Evolutionary conservation across 1,284 basidiomycete species (phyloP), one percentile per base, ranked within the genome.

Genomic region (Xerocomus amazonicus): DNA sequence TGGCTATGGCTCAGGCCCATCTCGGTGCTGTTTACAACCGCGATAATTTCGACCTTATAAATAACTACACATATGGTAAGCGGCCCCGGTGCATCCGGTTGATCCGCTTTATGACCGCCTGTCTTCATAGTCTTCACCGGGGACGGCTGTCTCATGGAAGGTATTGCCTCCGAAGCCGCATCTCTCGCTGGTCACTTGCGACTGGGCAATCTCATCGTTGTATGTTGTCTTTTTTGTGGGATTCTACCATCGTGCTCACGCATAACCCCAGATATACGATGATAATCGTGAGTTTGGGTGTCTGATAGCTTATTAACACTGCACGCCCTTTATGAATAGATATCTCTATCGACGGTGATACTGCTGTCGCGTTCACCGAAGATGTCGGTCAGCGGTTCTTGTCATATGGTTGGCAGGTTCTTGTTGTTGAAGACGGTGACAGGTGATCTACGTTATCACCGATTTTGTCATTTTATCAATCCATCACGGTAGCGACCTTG

Each of bases 61-160:
- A 89, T 76, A 97, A 96, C 78, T 84, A 87, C 73, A 96, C 92
- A 44, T 97, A 91, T 70, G 83, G 87, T 89, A 59, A 46, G 72
- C 23, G 5, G 5, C 9, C 33, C 19, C 19, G 19, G 19, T 4
- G 19, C 19, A 23, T 23, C 19, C 19, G 19, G 1, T 43, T 41
- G 31, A 16, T 34, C 14, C 28, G 28, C 35, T 37, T 23, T 32
- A 33, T 31, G 29, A 40, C 35, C 59, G 48, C 61, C 40, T 58
- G 29, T 29, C 9, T 39, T 19, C 2, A 38, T 52, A 90, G 89
- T 86, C 47, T 94, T 97, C 77, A 80, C 83, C 53, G 94, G 94
- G 68, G 94, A 97, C 72, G 94, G 94, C 51, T 97, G 94, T 74
- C 78, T 97, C 57, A 92, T 94, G 87, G 94, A 97, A 73, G 94